Base-by-base conservation (phyloP, 148 eudicot genomes). In the Camellia sinensis region DNA sequence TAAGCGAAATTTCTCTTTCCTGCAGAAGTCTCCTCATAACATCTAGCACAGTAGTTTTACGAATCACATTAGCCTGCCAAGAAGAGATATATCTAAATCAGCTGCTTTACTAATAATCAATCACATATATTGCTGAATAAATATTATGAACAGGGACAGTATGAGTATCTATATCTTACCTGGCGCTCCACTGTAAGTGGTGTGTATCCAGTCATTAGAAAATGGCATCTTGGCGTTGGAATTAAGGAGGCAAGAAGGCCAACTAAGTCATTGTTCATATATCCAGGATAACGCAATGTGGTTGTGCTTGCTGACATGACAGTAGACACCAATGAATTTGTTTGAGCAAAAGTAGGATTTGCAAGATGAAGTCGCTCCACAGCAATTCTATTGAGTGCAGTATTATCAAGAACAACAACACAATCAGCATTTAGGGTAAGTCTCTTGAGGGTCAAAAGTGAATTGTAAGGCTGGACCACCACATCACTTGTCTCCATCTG, bases 1-100 rank as follows among this genome's bases (percentile, higher is more conserved):
- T 18, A 44, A 79, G 37, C 67, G 67, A 67, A 77, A 71, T 76
- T 76, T 61, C 54, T 83, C 90, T 84, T 87, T 78, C 99, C 97
- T 97, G 98, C 73, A 95, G 98, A 87, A 95, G 98, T 81, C 97
- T 93, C 92, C 97, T 92, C 98, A 95, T 95, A 84, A 95, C 98
- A 88, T 95, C 98, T 41, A 93, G 89, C 5, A 95, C 97, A 73
- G 97, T 89, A 22, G 98, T 95, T 89, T 93, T 95, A 69, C 94
- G 97, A 74, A 95, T 93, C 74, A 93, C 91, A 90, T 90, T 93
- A 53, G 96, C 97, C 98, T 95, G 96, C 90, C 71, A 80, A 77
- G 65, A 82, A 67, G 79, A 44, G 17, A 53, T 37, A 22, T 43
- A 53, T 71, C 18, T 29, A 63, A 14, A 61, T 80, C 77, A 80